Base-by-base conservation (phyloP, 352 stramenopile species). In the Phytophthora tentaculata region DNA sequence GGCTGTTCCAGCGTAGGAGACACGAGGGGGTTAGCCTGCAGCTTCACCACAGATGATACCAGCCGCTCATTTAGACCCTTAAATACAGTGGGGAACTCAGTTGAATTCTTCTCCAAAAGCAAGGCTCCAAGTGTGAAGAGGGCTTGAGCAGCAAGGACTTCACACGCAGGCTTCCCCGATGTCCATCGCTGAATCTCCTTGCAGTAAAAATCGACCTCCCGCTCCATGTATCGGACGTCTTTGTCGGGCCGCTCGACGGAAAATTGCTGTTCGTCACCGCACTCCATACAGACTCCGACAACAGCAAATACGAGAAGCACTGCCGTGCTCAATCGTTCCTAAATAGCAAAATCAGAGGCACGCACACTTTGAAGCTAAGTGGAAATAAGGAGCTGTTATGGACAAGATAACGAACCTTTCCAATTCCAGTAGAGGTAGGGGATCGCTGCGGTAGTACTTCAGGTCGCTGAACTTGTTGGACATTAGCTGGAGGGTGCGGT, bases 191-290 rank as follows among this genome's bases (percentile, higher is more conserved):
- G 39, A 57, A 95, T 81, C 58, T 95, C 87, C 35, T 90, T 92
- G 63, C 77, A 88, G 53, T 90, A 95, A 71, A 90, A 92, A 8
- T 91, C 78, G 13, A 89, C 58, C 26, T 94, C 84, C 13, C 85
- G 79, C 43, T 89, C 84, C 56, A 92, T 67, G 35, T 78, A 76
- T 54, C 80, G 73, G 44, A 88, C 45, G 12, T 69, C 56, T 43
- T 73, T 74, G 13, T 54, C 52, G 2, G 35, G 39, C 43, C 54
- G 58, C 20, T 67, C 45, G 10, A 24, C 55, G 9, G 59, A 23
- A 56, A 74, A 62, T 5, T 64, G 32, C 19, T 52, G 20, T n/a
- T 73, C 48, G n/a, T 75, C 66, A 32, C 56, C 66, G 49, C 67
- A 75, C 54, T 83, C 73, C 26, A 71, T 28, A 43, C 69, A 79